These are phyloP conservation scores for Pestalotiopsis fici DNA, from an alignment of 2,329 filamentous ascomycete genomes.

Conservation along the genomic window DNA sequence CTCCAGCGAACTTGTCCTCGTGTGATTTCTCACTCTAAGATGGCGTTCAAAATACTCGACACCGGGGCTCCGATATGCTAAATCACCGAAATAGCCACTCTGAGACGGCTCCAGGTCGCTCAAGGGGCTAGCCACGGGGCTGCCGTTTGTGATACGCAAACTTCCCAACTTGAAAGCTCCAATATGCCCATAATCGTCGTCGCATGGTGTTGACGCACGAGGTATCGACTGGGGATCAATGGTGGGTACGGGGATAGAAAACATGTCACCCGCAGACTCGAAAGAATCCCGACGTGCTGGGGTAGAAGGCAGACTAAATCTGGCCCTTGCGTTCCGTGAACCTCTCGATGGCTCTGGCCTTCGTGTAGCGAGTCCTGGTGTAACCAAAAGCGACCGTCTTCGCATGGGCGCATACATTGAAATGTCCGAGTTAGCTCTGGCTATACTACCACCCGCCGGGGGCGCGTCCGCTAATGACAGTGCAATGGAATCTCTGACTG, in stretches of 20 bases:
- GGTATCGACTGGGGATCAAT: slow-evolving; percentile 25
- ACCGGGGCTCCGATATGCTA: background rate
- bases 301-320: slow-evolving; percentile 22
- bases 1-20: background rate
- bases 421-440: slow-evolving; percentile 45
- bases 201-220: slow-evolving; percentile 50
- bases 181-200: slow-evolving; percentile 59
- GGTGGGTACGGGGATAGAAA: slow-evolving; percentile 22
- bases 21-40: background rate
- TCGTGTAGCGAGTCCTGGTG: slow-evolving; percentile 31
- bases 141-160: slow-evolving; percentile 63
- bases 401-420: slow-evolving; percentile 32
- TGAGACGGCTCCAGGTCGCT: slow-evolving; percentile 10
- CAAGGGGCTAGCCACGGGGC: slow-evolving; percentile 47
- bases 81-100: background rate
- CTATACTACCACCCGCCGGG: slow-evolving; percentile 28
- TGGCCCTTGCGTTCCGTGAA: slow-evolving; percentile 15
- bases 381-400: slow-evolving; percentile 27
- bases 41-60: slow-evolving; percentile 16
- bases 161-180: slow-evolving; percentile 65
- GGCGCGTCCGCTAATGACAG: slow-evolving; percentile 20
- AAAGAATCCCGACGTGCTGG: slow-evolving; percentile 21
- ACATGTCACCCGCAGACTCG: slow-evolving; percentile 16
- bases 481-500: slow-evolving; percentile 37
- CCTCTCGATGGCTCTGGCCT: slow-evolving; percentile 11